Evolutionary conservation across 805 yeast genomes (phyloP).

Genomic region (Yarrowia bubula): DNA sequence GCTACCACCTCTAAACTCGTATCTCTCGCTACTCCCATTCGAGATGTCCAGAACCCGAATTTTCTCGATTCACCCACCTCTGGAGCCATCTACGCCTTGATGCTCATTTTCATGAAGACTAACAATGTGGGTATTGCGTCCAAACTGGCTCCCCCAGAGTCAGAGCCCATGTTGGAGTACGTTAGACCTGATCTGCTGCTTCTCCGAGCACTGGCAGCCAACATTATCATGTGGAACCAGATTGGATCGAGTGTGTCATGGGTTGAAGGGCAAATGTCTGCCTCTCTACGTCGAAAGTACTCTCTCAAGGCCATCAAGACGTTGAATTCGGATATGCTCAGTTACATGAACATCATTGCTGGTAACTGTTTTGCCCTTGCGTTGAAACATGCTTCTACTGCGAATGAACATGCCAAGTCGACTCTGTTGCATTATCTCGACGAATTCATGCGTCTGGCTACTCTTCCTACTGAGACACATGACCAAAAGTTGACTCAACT

Average conservation of each 20-base stretch:
- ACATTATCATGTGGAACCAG: slow-evolving; percentile 69
- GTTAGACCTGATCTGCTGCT: slow-evolving; percentile 75
- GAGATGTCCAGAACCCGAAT: slow-evolving; percentile 59
- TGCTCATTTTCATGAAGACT: slow-evolving; percentile 70
- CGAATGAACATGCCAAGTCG: slow-evolving; percentile 52
- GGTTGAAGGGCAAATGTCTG: slow-evolving; percentile 60
- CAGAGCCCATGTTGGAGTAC: slow-evolving; percentile 60
- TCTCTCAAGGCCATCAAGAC: slow-evolving; percentile 35
- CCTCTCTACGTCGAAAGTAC: slow-evolving; percentile 41
- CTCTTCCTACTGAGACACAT: slow-evolving; percentile 47
- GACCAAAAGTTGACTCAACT: slow-evolving; percentile 58
- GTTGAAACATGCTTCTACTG: slow-evolving; percentile 70
- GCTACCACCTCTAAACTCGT: slow-evolving; percentile 55
- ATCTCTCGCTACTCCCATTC: slow-evolving; percentile 50
- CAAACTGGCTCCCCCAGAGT: slow-evolving; percentile 59
- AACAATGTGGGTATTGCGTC: slow-evolving; percentile 58
- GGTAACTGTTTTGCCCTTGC: slow-evolving; percentile 78
- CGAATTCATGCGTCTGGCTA: slow-evolving; percentile 46
- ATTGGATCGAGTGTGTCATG: slow-evolving; percentile 53
- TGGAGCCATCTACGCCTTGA: slow-evolving; percentile 76
- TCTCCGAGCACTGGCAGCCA: slow-evolving; percentile 59
- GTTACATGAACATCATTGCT: slow-evolving; percentile 62
- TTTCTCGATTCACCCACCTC: slow-evolving; percentile 59
- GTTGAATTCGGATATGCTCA: slow-evolving; percentile 60
- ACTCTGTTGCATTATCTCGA: slow-evolving; percentile 58